Base-by-base conservation (phyloP, 192 early-diverging fungal species). In the Spinellus fusiger region DNA sequence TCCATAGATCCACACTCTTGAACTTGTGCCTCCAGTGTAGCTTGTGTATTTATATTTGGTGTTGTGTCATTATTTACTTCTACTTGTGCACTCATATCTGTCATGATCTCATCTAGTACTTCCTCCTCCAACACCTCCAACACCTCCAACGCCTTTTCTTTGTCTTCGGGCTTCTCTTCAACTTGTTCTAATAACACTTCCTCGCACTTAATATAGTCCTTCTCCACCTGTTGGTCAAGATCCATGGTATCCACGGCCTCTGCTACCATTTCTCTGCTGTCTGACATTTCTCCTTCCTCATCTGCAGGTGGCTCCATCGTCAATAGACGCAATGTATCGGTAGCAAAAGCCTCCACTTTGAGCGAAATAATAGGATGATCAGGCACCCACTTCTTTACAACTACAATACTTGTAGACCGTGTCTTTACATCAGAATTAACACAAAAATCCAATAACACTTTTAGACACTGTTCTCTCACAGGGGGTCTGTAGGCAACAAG, bases 331-430 rank as follows among this genome's bases (percentile, higher is more conserved):
- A 74, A 5, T 1, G 76, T 55, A 12, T 73, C 29, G 31, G 71
- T 55, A 12, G 84, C 76, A 51, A 71, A 84, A 5, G 59, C 47
- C 63, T 82, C 76, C 10, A 90, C 71, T n/a, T 57, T 49, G 6
- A 62, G 59, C 18, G 65, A 66, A 8, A 80, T 50, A 18, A 59
- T 54, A 16, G 61, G 29, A 73, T 84, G 78, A 28, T 82, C 80
- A n/a, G 81, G 74, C 13, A 74, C 67, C 71, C 88, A 91, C 35
- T 79, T 72, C 52, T 80, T 83, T 0, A 70, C 74, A 8, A 76
- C 73, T 0, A 79, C 62, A 66, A 91, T 89, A 8, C 88, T 85
- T 5, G 73, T 80, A 22, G 70, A 58, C 49, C 89, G 70, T 10
- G 71, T 80, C 25, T 70, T 65, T 62, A 73, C 75, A 46, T 71